Base-by-base conservation (phyloP, 2,329 filamentous ascomycete genomes). In the Thielaviopsis punctulata region DNA sequence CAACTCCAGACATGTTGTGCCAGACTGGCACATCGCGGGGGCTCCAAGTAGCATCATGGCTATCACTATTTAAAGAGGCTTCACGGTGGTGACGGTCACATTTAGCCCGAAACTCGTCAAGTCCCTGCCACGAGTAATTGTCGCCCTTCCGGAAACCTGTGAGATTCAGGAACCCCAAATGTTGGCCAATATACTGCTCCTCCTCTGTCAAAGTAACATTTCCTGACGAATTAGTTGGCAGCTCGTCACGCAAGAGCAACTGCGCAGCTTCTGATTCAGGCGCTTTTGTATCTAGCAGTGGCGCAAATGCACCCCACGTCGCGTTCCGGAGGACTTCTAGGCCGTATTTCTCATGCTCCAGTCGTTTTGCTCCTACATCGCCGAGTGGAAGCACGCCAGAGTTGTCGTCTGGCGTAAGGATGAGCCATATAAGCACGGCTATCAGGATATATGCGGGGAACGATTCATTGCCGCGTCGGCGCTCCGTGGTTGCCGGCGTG, bases 111-210 rank as follows among this genome's bases (percentile, higher is more conserved):
- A 89, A 86, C 1, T 70, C 66, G 0, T 70, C 69, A 21, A 95
- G 69, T 53, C 87, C 73, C 30, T 81, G 75, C 89, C 89, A 95
- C 1, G 78, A 82, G 64, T 85, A 86, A 4, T 76, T 79, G 65
- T 94, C 84, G 19, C 79, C 74, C 46, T 78, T 69, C 48, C 84
- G 76, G 56, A 93, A 80, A 1, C 90, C 90, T 2, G 85, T 85
- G 49, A 95, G 69, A 59, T 87, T 86, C 55, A 88, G 66, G 56
- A 73, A 80, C 22, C 65, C 68, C 19, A 45, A 60, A 22, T 24
- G 13, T 9, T 15, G 33, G 12, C 53, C 53, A 24, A 55, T 55
- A 22, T 55, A 55, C 27, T 41, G 9, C 23, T 55, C 45, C 24
- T 55, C 53, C 10, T 48, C 33, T 3, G 53, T 52, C 15, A 48